Evolutionary conservation across 768 basidiomycete species (phyloP), one percentile per base, ranked within the genome.

Genomic region (Cyclocybe cylindracea): DNA sequence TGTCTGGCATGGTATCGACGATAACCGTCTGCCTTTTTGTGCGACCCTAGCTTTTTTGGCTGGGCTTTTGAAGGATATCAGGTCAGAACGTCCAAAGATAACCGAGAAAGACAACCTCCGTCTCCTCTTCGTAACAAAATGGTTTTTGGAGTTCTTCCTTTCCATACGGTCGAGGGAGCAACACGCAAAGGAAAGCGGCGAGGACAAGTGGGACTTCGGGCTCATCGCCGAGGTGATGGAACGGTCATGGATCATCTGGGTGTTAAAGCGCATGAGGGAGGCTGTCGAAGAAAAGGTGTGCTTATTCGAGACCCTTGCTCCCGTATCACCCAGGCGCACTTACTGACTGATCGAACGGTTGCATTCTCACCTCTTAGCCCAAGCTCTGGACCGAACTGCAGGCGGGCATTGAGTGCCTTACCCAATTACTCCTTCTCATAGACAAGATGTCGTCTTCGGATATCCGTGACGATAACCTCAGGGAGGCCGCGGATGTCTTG

Each of bases 61-160:
- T 11, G 84, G 84, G 3, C 74, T 98, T 33, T 75, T 98, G 54
- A 95, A 89, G 70, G 97, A 98, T 64, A 98, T 99, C 66, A 85
- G 88, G 52, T 90, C 91, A 53, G 92, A 98, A 70, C 80, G 94
- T 40, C 79, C 88, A 48, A 94, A 95, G 69, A 85, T 99, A 56
- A 87, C 87, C n/a, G 94, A 97, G 63, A 92, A 94, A 60, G 97
- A 98, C 66, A 88, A 95, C 62, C 80, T 95, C 49, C 86, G 97
- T 6, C 76, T 97, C 19, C 78, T 98, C 38, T 92, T 83, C 66
- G 80, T 97, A 38, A 82, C 88, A 4, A 89, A 91, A 51, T 98
- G 96, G 89, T 88, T 96, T 63, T 80, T 97, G 35, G 87, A 94
- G 55, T 96, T 91, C 74, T 95, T 98, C 70, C 78, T 95, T 9